phyloP scores from a whole-genome alignment of 495 filamentous ascomycete species.

The Chaetomium cochliodes region DNA sequence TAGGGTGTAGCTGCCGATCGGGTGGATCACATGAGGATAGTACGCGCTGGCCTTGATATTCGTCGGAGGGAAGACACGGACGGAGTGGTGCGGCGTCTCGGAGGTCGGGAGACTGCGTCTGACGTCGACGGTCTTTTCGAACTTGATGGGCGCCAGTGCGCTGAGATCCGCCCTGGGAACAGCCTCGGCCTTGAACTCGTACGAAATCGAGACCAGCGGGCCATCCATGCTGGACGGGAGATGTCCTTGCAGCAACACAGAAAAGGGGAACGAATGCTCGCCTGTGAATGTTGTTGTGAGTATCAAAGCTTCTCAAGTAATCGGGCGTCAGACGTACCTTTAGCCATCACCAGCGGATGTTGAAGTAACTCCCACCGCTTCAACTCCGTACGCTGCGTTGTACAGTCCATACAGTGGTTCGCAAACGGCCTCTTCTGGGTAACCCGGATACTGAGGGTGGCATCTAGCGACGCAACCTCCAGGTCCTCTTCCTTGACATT shows the following conservation, averaged over 20 bases:
- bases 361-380: slow-evolving; percentile 76
- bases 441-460: slow-evolving; percentile 64
- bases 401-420: slow-evolving; percentile 73
- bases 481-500: slow-evolving; percentile 61
- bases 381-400: slow-evolving; percentile 64
- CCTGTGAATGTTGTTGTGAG: slow-evolving; percentile 38
- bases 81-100: slow-evolving; percentile 68
- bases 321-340: slow-evolving; percentile 43
- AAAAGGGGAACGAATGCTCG: slow-evolving; percentile 84
- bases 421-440: slow-evolving; percentile 77
- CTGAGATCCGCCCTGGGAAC: slow-evolving; percentile 53
- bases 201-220: slow-evolving; percentile 69
- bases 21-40: slow-evolving; percentile 79
- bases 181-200: slow-evolving; percentile 74
- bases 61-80: slow-evolving; percentile 94
- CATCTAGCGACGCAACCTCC: slow-evolving; percentile 66
- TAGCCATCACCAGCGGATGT: slow-evolving; percentile 60
- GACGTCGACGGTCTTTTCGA: slow-evolving; percentile 64
- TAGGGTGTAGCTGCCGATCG: slow-evolving; percentile 78
- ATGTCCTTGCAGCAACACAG: slow-evolving; percentile 80
- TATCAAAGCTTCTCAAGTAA: background rate
- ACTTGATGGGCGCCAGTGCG: slow-evolving; percentile 48
- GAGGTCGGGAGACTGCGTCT: slow-evolving; percentile 65
- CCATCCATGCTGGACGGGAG: slow-evolving; percentile 79
- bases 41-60: slow-evolving; percentile 81